phyloP scores from a whole-genome alignment of 495 filamentous ascomycete genomes.

The Trichoderma asperelloides region DNA sequence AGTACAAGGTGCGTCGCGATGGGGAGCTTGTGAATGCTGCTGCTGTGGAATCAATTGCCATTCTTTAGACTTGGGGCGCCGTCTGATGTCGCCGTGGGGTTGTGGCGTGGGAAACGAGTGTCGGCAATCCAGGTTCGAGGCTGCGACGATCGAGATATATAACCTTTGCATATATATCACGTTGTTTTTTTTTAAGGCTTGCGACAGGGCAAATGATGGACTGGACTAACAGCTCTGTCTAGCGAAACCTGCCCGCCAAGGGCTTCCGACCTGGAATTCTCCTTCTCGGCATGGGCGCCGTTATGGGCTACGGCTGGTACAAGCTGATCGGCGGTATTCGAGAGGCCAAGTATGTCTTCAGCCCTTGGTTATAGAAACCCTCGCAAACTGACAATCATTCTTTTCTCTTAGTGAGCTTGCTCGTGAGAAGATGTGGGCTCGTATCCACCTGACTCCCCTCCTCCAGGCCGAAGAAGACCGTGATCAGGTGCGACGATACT shows the following conservation, averaged over 20 bases:
- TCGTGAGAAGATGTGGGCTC: constrained; percentile 95
- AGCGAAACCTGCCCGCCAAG: constrained; percentile 88
- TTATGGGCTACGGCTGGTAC: constrained; percentile 88
- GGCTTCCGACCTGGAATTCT: constrained; percentile 79
- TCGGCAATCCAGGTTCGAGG: background rate
- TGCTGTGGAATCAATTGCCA: background rate
- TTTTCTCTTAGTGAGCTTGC: constrained; percentile 69
- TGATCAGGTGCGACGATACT: constrained; percentile 76
- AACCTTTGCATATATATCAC: background rate
- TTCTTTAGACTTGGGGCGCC: background rate
- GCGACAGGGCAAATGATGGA: background rate
- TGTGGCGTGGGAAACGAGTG: background rate
- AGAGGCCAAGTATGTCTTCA: constrained; percentile 68
- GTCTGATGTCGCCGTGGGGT: too few relatives aligned
- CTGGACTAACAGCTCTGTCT: constrained; percentile 14
- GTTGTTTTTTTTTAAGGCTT: too few relatives aligned
- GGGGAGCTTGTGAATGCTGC: background rate
- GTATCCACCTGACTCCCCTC: constrained; percentile 84
- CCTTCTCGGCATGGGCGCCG: constrained; percentile 58
- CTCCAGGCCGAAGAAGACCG: constrained; percentile 95
- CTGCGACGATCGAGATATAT: background rate
- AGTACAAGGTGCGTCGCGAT: constrained; percentile 71
- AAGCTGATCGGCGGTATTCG: constrained; percentile 66
- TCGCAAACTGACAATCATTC: background rate
- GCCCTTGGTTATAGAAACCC: background rate